These are phyloP conservation scores for Backusella sp. DNA, from an alignment of 192 early-diverging fungal genomes.

Conservation along the genomic window DNA sequence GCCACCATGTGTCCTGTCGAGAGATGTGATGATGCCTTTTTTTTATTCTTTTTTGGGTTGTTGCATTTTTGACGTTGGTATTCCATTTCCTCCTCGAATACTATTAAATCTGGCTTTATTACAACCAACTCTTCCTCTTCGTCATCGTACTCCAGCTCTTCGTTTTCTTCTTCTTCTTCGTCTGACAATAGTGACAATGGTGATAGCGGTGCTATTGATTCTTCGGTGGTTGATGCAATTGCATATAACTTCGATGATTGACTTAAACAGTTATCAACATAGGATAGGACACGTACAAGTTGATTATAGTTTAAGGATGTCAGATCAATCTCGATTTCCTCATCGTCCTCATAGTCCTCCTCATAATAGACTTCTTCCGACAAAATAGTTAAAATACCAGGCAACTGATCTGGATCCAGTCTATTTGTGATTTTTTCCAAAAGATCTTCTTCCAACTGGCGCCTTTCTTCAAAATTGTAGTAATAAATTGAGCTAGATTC, in stretches of 20 bases:
- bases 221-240: neutral
- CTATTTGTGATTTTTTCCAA: constrained; percentile 25
- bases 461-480: neutral
- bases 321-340: constrained; percentile 29
- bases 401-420: constrained; percentile 20
- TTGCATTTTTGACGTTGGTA: neutral
- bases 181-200: neutral
- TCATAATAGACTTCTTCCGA: constrained; percentile 1
- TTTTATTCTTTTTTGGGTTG: neutral
- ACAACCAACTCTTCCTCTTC: neutral
- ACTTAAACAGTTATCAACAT: constrained; percentile 23
- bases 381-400: constrained; percentile 29
- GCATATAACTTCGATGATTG: neutral
- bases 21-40: neutral
- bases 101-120: neutral
- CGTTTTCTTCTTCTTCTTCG: neutral
- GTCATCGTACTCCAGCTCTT: neutral
- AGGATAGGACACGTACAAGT: constrained; percentile 16
- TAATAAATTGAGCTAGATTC: neutral
- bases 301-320: constrained; percentile 19
- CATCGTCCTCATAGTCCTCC: neutral
- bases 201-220: neutral
- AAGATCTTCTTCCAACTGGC: constrained; percentile 16
- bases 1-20: constrained; percentile 1
- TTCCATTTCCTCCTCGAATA: neutral